Evolutionary conservation across 208 protist species (phyloP).

Genomic region (Angomonas deanei): DNA sequence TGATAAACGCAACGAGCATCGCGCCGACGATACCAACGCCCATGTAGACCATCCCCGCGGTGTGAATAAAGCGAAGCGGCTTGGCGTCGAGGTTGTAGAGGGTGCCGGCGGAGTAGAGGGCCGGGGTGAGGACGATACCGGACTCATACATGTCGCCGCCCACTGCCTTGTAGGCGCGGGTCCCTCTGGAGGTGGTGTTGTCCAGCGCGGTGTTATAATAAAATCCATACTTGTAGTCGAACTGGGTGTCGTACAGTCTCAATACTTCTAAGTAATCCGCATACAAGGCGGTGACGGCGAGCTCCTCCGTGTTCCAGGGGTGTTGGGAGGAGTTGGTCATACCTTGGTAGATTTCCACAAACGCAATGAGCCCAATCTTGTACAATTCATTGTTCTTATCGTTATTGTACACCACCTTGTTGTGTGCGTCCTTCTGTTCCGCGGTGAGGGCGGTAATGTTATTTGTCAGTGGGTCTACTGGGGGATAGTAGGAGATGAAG

Average conservation of each 20-base stretch:
- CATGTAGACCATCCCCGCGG: slow-evolving; percentile 22
- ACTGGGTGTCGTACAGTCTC: not conserved
- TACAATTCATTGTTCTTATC: not conserved
- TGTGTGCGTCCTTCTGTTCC: not conserved
- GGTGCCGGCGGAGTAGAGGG: not conserved
- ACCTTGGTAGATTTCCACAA: not conserved
- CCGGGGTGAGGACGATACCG: too few species aligned
- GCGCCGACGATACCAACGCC: slow-evolving; percentile 12
- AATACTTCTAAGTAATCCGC: not conserved
- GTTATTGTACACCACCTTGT: not conserved
- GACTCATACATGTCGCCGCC: too few species aligned
- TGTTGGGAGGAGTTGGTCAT: not conserved
- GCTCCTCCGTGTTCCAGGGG: not conserved
- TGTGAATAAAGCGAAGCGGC: not conserved
- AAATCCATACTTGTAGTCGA: not conserved
- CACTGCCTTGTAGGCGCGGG: too few species aligned
- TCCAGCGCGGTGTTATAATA: not conserved
- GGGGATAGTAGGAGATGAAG: not conserved
- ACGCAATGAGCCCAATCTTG: not conserved
- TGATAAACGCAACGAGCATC: slow-evolving; percentile 16
- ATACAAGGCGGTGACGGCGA: not conserved
- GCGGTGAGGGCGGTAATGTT: not conserved
- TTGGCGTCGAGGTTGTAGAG: not conserved
- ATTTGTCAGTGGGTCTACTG: not conserved
- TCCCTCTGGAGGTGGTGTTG: too few species aligned